These are phyloP conservation scores for Fusarium stilboides DNA, from an alignment of 2,329 filamentous ascomycete species.

Conservation along the genomic window DNA sequence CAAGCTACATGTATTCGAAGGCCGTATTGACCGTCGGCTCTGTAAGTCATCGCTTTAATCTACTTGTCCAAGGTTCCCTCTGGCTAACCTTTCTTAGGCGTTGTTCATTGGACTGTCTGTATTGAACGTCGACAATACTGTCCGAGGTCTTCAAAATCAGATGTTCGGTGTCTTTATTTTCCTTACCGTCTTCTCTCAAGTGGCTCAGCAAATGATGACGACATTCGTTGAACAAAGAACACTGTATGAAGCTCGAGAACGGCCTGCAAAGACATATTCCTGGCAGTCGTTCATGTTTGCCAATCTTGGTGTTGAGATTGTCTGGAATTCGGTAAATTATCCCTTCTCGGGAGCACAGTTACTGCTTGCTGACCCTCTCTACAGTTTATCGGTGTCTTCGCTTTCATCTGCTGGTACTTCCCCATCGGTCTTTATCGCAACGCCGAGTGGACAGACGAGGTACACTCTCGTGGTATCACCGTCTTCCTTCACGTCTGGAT, in stretches of 20 bases:
- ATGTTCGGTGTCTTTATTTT: constrained; percentile 82
- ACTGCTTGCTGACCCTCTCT: not conserved
- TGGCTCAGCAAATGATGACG: constrained; percentile 78
- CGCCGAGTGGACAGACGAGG: constrained; percentile 65
- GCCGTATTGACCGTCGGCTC: constrained; percentile 19
- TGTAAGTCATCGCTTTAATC: constrained; percentile 45
- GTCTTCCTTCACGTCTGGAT: constrained; percentile 75
- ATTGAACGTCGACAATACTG: constrained; percentile 70
- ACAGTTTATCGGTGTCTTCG: constrained; percentile 60
- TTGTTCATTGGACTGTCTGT: constrained; percentile 81
- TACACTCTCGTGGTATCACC: constrained; percentile 67
- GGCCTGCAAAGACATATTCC: constrained; percentile 76
- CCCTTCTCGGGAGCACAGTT: accelerated
- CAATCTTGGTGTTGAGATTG: constrained; percentile 74
- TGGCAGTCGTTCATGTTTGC: constrained; percentile 78
- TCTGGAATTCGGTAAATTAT: constrained; percentile 73
- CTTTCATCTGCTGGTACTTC: constrained; percentile 78
- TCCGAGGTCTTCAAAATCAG: constrained; percentile 78
- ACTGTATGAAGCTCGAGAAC: constrained; percentile 78
- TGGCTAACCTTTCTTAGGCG: not conserved
- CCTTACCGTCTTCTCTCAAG: constrained; percentile 76
- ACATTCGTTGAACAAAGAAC: constrained; percentile 78
- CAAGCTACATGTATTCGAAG: constrained; percentile 75
- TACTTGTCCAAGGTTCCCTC: accelerated
- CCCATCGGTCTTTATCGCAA: constrained; percentile 75